Base-by-base conservation (phyloP, 1,139 yeast genomes). In the Kazachstania sp. region DNA sequence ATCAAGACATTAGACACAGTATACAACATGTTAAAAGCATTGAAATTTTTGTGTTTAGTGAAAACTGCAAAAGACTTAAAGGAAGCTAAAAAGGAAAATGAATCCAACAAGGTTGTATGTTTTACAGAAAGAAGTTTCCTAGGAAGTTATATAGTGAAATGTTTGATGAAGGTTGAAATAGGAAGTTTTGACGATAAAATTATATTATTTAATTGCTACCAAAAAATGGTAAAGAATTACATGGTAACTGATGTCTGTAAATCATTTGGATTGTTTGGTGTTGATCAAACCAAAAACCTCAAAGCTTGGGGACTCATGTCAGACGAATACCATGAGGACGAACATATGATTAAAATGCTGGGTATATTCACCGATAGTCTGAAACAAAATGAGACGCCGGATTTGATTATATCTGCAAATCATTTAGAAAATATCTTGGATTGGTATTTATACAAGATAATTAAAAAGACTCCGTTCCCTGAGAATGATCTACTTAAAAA, bases 131-230 rank as follows among this genome's bases (percentile, higher is more conserved):
- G 45, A 15, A 59, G 61, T 47, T 52, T 56, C 34, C 30, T 59
- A n/a, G 64, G 63, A 4, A 44, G 44, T 12, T 55, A 49, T 44
- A 31, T 57, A 28, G 41, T 44, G 13, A 47, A 41, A 12, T 52
- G 59, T 43, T 31, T 50, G 26, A 34, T 46, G 8, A 55, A 51
- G 41, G 48, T 49, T 36, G 49, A 49, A 40, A n/a, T 54, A 16
- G 53, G 58, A 8, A 51, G 49, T 29, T 54, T 56, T 47, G 54
- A 57, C 9, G 57, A 57, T 30, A 52, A 55, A 34, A 52, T 49
- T 23, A 44, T 42, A 12, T 41, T 58, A 7, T 51, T 60, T 53
- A 41, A 46, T 8, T 50, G 52, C 38, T 45, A 57, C 8, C 45
- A 35, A 13, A 35, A 28, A 9, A 56, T 51, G 38, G 20, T 43